Evolutionary conservation across 2,329 filamentous ascomycete species (phyloP).

Genomic region (Chrysosporium keratinophilum): DNA sequence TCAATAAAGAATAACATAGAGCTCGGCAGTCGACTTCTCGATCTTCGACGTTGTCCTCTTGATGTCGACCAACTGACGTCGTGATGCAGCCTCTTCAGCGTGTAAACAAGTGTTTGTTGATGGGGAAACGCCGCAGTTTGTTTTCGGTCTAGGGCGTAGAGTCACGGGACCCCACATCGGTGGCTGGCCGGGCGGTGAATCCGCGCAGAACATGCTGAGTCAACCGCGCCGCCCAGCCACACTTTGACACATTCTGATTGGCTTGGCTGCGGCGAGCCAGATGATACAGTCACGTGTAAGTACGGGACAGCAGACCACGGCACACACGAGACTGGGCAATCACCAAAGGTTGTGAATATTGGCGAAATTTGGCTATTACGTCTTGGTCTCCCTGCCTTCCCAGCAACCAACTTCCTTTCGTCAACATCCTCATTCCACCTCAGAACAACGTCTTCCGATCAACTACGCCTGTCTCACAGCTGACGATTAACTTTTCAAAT

Average conservation of each 20-base stretch:
- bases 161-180: constrained; percentile 11
- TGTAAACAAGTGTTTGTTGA: constrained; percentile 19
- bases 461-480: background rate
- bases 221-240: constrained; percentile 2
- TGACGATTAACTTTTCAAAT: background rate
- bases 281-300: constrained; percentile 6
- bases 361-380: constrained; percentile 12
- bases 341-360: constrained; percentile 2
- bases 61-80: constrained; percentile 8
- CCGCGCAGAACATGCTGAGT: background rate
- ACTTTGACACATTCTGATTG: background rate
- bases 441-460: background rate
- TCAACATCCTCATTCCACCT: constrained; percentile 5
- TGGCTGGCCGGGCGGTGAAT: constrained; percentile 6
- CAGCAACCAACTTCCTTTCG: constrained; percentile 6
- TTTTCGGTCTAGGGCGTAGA: constrained; percentile 5
- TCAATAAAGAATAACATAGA: constrained; percentile 11
- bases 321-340: constrained; percentile 7
- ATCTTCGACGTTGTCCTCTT: constrained; percentile 9
- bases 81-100: constrained; percentile 11
- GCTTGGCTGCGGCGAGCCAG: background rate
- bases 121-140: constrained; percentile 18
- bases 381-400: constrained; percentile 9
- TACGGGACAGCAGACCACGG: constrained; percentile 6
- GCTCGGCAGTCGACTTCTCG: background rate